These are phyloP conservation scores for Mycothermus thermophilus DNA, from an alignment of 495 filamentous ascomycete genomes.

Conservation along the genomic window DNA sequence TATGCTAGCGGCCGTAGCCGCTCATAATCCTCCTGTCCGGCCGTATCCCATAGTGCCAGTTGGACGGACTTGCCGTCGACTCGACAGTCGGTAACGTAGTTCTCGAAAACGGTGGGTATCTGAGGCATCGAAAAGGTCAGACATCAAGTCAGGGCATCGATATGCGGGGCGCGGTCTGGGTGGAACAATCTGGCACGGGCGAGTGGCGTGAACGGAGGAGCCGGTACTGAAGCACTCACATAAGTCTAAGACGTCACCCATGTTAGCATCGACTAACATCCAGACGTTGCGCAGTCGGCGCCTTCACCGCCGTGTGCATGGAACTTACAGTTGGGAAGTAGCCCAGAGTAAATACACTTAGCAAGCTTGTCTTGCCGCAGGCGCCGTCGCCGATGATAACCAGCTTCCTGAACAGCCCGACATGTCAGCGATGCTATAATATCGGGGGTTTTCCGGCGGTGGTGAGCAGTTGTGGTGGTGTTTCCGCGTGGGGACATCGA, in stretches of 20 bases:
- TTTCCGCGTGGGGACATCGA: no score
- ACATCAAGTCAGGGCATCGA: no score
- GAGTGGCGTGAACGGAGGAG: no score
- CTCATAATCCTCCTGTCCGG: constrained; percentile 99
- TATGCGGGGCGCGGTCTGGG: no score
- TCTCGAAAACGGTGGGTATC: constrained; percentile 98
- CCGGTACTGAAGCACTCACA: constrained; percentile 42
- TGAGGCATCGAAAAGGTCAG: constrained; percentile 26
- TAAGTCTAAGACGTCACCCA: constrained; percentile 45
- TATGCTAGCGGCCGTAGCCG: constrained; percentile 88
- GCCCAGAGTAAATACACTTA: constrained; percentile 95
- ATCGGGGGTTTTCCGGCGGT: no score
- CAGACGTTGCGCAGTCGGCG: no score
- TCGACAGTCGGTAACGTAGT: constrained; percentile 97
- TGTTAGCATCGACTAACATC: constrained; percentile 6
- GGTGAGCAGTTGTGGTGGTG: not conserved
- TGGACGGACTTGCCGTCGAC: constrained; percentile 97
- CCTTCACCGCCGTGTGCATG: no score
- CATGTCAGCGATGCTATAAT: constrained; percentile 5
- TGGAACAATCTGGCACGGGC: no score
- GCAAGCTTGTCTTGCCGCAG: constrained; percentile 93
- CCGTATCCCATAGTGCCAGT: constrained; percentile 97
- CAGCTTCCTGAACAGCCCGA: constrained; percentile 54
- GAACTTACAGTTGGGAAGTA: constrained; percentile 96
- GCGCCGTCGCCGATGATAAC: constrained; percentile 99